Base-by-base conservation (phyloP, 2,329 filamentous ascomycete species). In the Chaetomiaceae sp. region DNA sequence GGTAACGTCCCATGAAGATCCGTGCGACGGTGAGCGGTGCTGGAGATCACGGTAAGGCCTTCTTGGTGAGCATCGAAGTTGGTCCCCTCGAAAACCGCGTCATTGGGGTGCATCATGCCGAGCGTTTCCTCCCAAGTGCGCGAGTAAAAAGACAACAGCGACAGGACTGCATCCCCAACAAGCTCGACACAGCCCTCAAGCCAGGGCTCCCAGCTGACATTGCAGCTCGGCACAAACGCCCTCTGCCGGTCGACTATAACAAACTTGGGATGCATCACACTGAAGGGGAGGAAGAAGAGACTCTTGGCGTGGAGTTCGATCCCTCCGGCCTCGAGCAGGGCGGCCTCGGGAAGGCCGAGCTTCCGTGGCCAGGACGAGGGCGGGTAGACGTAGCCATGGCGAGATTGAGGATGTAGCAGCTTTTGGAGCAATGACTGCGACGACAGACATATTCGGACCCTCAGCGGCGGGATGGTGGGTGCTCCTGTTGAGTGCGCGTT, bases 241-340 rank as follows among this genome's bases (percentile, higher is more conserved):
- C 70, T 74, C 27, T 72, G 66, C 0, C 84, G 76, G 64, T 95
- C 89, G 1, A 92, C 67, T 13, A 93, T 74, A 33, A 92, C 74
- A 59, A 88, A 92, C 62, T 95, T 95, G 0, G 88, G 85, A 63
- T 95, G 89, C 82, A 93, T 87, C n/a, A 95, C 85, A 61, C 87
- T 89, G 53, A 93, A 83, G 0, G 89, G 89, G 2, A 83, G 72
- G 55, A 92, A 82, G 66, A 95, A 95, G 7, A 92, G 73, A 55
- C 83, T 89, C 70, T 89, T 91, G 50, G 90, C 79, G 0, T 76
- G 72, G 30, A 95, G 62, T 46, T 90, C 78, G 16, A 95, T 76
- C 3, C 81, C 81, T 0, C 69, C 73, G 4, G 81, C 71, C 30
- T 76, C 71, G 2, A 85, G 64, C 4, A 71, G 57, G 6, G 72